A percentile compares a stretch with the other conserved stretches of the same genome.
Conservation (phyloP, 768 basidiomycete species). For the Albatrellus ellisii region DNA sequence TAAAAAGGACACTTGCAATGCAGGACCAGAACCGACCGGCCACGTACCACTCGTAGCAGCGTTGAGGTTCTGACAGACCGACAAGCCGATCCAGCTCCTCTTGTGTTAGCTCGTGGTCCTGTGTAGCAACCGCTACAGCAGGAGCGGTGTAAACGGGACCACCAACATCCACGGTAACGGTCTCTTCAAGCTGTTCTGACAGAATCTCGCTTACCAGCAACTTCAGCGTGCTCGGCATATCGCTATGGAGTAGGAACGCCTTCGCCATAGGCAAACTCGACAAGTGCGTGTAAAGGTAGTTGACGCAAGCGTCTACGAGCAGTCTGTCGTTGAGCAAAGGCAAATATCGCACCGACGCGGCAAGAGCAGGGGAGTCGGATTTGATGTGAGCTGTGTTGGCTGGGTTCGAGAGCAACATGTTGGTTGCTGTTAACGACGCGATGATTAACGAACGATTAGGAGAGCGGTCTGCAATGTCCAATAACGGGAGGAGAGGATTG, state of each 20-base stretch:
- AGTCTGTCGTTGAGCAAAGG: constrained; percentile 59
- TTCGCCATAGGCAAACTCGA: constrained; percentile 66
- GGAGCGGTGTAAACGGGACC: constrained; percentile 46
- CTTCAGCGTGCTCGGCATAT: constrained; percentile 58
- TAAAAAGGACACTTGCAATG: neutral
- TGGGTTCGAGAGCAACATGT: constrained; percentile 47
- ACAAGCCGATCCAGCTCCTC: constrained; percentile 56
- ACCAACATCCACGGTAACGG: constrained; percentile 48
- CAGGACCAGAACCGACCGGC: neutral
- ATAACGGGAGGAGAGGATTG: constrained; percentile 45
- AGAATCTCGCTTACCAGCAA: constrained; percentile 56
- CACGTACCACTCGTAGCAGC: constrained; percentile 72
- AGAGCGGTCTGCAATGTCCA: constrained; percentile 40
- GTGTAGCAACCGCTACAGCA: constrained; percentile 28
- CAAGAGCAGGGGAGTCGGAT: constrained; percentile 44
- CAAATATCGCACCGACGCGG: constrained; percentile 54
- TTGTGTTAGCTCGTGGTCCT: constrained; percentile 53
- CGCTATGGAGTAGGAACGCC: constrained; percentile 57
- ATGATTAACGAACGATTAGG: constrained; percentile 70
- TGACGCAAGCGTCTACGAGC: constrained; percentile 58
- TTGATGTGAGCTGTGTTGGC: constrained; percentile 41
- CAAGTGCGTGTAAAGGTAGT: constrained; percentile 64
- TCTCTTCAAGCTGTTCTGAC: constrained; percentile 61
- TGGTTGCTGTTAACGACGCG: constrained; percentile 44
- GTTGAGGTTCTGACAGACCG: constrained; percentile 52